phyloP scores from a whole-genome alignment of 2,329 filamentous ascomycete species.

The Penicillium occitanis region DNA sequence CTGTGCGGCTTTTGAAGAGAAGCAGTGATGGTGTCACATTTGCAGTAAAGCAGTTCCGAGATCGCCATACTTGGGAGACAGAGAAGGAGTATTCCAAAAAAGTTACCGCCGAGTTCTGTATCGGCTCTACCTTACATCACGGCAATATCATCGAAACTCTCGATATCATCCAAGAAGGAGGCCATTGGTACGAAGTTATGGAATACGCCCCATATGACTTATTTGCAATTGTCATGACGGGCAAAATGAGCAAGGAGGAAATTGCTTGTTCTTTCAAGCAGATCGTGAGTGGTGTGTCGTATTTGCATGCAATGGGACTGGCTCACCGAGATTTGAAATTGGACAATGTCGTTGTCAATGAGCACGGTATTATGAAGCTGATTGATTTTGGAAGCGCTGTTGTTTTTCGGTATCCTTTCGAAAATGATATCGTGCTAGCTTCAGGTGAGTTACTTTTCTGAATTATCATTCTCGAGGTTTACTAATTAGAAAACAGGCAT shows the following conservation, averaged over 20 bases:
- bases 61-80: conserved; percentile 87
- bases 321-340: conserved; percentile 94
- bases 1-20: conserved; percentile 89
- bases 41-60: conserved; percentile 94
- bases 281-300: conserved; percentile 90
- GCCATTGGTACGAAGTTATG: conserved; percentile 98
- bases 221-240: conserved; percentile 98
- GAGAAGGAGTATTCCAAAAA: conserved; percentile 98
- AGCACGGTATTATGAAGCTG: conserved; percentile 97
- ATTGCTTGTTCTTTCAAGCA: conserved; percentile 89
- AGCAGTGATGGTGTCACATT: conserved; percentile 91
- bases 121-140: conserved; percentile 93
- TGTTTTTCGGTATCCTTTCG: conserved; percentile 96
- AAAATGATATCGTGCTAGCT: conserved; percentile 78
- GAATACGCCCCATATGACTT: conserved; percentile 95
- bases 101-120: conserved; percentile 95
- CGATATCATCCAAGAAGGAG: conserved; percentile 92
- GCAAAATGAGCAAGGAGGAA: conserved; percentile 91
- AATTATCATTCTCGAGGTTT: neutral
- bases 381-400: conserved; percentile 98
- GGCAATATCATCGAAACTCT: conserved; percentile 98
- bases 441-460: conserved; percentile 60
- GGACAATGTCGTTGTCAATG: conserved; percentile 96
- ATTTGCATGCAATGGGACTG: conserved; percentile 90
- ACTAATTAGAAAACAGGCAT: conserved; percentile 54